Conservation (phyloP, 2,329 filamentous ascomycete genomes). For the Colletotrichum sp. region DNA sequence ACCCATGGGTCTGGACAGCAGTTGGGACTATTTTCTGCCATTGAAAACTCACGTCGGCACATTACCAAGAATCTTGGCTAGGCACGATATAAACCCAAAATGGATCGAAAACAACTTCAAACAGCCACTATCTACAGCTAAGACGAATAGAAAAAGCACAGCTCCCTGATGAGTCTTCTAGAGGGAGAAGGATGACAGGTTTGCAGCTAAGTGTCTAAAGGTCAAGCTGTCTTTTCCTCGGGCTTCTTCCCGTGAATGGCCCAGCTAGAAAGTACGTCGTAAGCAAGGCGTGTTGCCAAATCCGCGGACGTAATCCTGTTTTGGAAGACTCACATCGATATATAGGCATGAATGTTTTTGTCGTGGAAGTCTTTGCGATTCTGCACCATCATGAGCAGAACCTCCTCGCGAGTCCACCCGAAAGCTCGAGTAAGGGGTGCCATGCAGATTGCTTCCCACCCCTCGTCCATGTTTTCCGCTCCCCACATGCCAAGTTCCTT, state of each 20-base stretch:
- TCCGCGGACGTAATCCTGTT: accelerated
- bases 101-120: too few species aligned
- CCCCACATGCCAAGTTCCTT: constrained; percentile 51
- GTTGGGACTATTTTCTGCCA: accelerated
- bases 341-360: constrained; percentile 24
- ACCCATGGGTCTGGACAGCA: accelerated
- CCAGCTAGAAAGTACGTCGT: background rate
- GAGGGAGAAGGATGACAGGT: too few species aligned
- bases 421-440: constrained; percentile 28
- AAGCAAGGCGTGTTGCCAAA: accelerated
- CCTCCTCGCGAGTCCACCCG: constrained; percentile 27
- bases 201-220: too few species aligned
- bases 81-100: too few species aligned
- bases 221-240: accelerated
- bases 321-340: background rate
- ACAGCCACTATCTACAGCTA: too few species aligned
- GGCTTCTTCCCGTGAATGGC: background rate
- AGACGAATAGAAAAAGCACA: too few species aligned
- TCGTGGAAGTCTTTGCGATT: constrained; percentile 28
- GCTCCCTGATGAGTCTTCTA: too few species aligned
- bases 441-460: constrained; percentile 28
- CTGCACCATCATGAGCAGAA: constrained; percentile 24
- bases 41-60: too few species aligned
- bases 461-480: constrained; percentile 19
- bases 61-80: too few species aligned